Base-by-base conservation (phyloP, 257 asterid species). In the Linaria vulgaris region DNA sequence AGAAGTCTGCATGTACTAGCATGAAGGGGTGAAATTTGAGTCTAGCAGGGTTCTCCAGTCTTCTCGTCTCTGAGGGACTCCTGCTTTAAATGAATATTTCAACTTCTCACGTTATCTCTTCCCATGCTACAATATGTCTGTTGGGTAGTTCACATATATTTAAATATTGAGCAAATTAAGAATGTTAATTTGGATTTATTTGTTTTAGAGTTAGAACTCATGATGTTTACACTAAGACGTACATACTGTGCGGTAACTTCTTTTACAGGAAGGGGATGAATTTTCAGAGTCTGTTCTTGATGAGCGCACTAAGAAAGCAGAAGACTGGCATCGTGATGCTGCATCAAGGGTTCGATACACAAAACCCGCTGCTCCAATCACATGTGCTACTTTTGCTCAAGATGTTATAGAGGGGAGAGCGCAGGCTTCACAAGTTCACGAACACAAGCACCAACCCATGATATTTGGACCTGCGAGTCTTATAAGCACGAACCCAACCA, bases 321-420 rank as follows among this genome's bases (percentile, higher is more conserved):
- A 94, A 76, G 84, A 80, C 66, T 90, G 94, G 96, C 99, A 94
- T 67, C 97, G 95, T 9, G 66, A 80, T 80, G 91, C 95, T 31
- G 96, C 92, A 12, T 52, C 90, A 37, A 82, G 88, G 69, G 86
- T 87, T 55, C 82, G 74, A 56, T 81, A 59, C 70, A 72, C 83
- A 3, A 85, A 81, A 66, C 90, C 99, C 10, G 83, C 96, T 13
- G 37, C 84, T 23, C 99, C 97, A 37, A 94, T 94, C 70, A 90
- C 97, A 48, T 90, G 99, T 81, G 97, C 96, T 62, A 90, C 97
- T 65, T 94, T 87, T 71, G 99, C 99, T 37, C 99, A 90, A 77
- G 97, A 94, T 72, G 95, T 94, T 49, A 45, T 94, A 41, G 99
- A 94, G 74, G 99, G 99, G 56, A 78, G 99, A 68, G 86, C 92